Conservation (phyloP, 2,329 filamentous ascomycete genomes). For the Macrophomina phaseolina region DNA sequence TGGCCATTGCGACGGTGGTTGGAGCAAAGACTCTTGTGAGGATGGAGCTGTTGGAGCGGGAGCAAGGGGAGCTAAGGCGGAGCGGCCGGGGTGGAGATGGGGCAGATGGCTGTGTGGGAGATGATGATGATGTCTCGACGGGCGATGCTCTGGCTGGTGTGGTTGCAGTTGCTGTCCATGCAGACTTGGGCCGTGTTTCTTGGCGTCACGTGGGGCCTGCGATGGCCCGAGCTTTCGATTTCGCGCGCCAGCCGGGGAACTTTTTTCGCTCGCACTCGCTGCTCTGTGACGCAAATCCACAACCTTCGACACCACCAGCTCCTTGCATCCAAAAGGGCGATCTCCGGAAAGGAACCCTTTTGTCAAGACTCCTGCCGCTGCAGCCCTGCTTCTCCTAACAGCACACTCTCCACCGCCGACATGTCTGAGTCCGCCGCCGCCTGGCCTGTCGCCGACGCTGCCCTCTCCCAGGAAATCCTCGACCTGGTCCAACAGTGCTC, state of each 20-base stretch:
- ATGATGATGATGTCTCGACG: slow-evolving; percentile 20
- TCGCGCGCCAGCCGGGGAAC: slow-evolving; percentile 12
- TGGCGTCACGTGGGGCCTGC: slow-evolving; percentile 9
- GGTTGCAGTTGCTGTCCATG: slow-evolving; percentile 26
- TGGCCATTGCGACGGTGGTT: slow-evolving; percentile 67
- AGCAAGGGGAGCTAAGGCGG: slow-evolving; percentile 31
- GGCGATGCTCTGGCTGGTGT: slow-evolving; percentile 13
- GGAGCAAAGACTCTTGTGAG: slow-evolving; percentile 10
- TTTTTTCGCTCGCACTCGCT: slow-evolving; percentile 19
- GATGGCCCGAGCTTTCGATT: neutral
- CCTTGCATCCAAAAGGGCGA: slow-evolving; percentile 45
- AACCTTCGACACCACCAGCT: neutral
- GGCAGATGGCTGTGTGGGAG: slow-evolving; percentile 23
- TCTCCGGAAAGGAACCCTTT: slow-evolving; percentile 54
- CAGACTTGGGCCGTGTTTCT: slow-evolving; percentile 24
- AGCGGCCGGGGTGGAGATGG: slow-evolving; percentile 31
- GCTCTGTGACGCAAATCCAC: slow-evolving; percentile 10
- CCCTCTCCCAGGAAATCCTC: slow-evolving; percentile 55
- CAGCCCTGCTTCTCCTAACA: slow-evolving; percentile 4
- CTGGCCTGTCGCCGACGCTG: slow-evolving; percentile 52
- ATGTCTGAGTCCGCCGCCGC: slow-evolving; percentile 32
- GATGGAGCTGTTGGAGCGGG: slow-evolving; percentile 31
- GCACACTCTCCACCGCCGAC: slow-evolving; percentile 28
- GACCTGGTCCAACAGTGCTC: slow-evolving; percentile 37
- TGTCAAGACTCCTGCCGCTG: slow-evolving; percentile 18